These are phyloP conservation scores for Aureobasidium lini DNA, from an alignment of 2,329 filamentous ascomycete genomes.

Conservation along the genomic window DNA sequence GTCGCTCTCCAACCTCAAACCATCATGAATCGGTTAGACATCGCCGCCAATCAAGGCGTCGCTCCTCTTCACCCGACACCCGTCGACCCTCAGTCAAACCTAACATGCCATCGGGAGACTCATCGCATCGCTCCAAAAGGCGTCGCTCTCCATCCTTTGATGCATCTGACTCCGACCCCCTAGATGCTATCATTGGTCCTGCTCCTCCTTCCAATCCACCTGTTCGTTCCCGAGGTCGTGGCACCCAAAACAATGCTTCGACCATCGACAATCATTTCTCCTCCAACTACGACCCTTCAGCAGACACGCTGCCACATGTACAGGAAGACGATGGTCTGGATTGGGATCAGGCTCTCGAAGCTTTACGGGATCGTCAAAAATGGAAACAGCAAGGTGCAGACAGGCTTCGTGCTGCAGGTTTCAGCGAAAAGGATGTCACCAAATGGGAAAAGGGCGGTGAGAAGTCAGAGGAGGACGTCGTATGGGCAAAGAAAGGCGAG, in stretches of 20 bases:
- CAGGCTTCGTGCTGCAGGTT: conserved; percentile 68
- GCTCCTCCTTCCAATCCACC: conserved; percentile 42
- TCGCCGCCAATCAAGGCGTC: not conserved
- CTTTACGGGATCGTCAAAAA: conserved; percentile 68
- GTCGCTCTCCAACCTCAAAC: not conserved
- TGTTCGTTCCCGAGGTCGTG: conserved; percentile 60
- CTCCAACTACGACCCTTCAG: conserved; percentile 50
- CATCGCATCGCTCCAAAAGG: not conserved
- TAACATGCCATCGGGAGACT: not conserved
- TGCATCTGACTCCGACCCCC: conserved; percentile 56
- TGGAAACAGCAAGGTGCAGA: conserved; percentile 71
- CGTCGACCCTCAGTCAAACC: not conserved
- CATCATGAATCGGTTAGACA: not conserved
- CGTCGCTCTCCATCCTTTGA: not conserved
- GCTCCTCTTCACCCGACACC: not conserved
- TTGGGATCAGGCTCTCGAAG: conserved; percentile 76
- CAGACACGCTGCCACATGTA: conserved; percentile 38
- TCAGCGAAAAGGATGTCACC: conserved; percentile 65
- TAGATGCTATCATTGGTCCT: conserved; percentile 71
- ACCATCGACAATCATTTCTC: conserved; percentile 78
- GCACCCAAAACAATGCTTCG: conserved; percentile 49
- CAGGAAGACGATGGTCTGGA: conserved; percentile 43
- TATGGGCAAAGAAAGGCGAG: conserved; percentile 39
- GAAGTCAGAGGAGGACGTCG: conserved; percentile 44
- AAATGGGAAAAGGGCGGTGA: conserved; percentile 63